Percentiles rank a stretch among this genome's conserved stretches.
Conservation (phyloP, 1,284 basidiomycete genomes). For the Rhodotorula sp. region DNA sequence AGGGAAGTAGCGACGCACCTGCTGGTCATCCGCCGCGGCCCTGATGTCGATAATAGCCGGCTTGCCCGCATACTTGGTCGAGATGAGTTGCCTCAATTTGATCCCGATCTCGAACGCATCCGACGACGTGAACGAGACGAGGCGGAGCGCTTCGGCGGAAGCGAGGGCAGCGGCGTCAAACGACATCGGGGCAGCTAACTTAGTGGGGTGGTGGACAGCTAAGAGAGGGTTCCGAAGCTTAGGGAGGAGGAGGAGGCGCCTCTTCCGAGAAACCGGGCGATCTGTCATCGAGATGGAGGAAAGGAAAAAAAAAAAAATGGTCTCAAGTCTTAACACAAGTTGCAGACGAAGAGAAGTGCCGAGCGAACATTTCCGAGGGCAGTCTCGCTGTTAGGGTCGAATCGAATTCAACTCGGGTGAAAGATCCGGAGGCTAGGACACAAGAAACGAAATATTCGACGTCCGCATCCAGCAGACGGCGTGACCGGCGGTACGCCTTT, state of each 20-base stretch:
- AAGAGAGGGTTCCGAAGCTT: not conserved
- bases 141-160: constrained; percentile 14
- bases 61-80: constrained; percentile 3
- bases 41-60: constrained; percentile 39
- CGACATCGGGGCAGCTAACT: not conserved
- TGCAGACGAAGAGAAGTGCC: not conserved
- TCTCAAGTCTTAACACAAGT: not conserved
- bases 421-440: not conserved
- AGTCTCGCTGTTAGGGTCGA: too few relatives aligned
- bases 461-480: too few relatives aligned
- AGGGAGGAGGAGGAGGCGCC: not conserved
- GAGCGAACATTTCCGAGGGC: too few relatives aligned
- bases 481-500: too few relatives aligned
- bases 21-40: constrained; percentile 24
- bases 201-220: not conserved
- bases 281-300: too few relatives aligned
- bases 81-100: constrained; percentile 26
- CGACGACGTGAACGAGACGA: constrained; percentile 36
- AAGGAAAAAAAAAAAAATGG: too few relatives aligned
- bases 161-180: constrained; percentile 17
- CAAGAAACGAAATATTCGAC: not conserved
- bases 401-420: too few relatives aligned
- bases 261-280: too few relatives aligned
- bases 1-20: not conserved
- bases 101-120: constrained; percentile 39